phyloP scores from a whole-genome alignment of 768 basidiomycete species.

The Panaeolus papilionaceus region DNA sequence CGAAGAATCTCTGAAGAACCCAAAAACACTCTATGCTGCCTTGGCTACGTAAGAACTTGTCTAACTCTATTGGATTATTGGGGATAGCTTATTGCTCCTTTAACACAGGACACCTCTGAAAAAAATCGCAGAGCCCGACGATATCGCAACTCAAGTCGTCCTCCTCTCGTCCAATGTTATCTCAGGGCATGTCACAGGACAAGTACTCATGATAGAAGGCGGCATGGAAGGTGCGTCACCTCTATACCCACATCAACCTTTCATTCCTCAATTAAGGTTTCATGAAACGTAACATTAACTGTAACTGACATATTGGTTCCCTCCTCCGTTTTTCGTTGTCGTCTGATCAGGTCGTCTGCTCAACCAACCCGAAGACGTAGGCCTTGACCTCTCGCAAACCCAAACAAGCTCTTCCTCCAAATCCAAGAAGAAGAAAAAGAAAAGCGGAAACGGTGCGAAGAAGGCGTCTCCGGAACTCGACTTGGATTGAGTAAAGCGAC shows the following conservation, averaged over 20 bases:
- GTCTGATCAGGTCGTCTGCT: constrained; percentile 36
- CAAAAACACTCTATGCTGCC: constrained; percentile 57
- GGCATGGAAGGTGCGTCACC: constrained; percentile 75
- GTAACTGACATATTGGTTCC: background rate
- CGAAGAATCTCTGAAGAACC: constrained; percentile 60
- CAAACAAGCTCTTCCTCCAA: background rate
- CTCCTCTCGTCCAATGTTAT: constrained; percentile 63
- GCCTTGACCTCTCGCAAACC: background rate
- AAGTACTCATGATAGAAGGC: constrained; percentile 74
- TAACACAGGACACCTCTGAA: constrained; percentile 65
- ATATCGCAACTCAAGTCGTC: constrained; percentile 71
- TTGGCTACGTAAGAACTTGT: constrained; percentile 65
- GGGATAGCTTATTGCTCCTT: background rate
- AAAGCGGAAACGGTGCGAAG: background rate
- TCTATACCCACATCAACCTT: background rate
- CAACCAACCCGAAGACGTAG: constrained; percentile 32
- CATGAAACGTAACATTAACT: background rate
- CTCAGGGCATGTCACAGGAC: constrained; percentile 76
- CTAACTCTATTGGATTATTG: background rate
- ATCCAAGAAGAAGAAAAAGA: constrained; percentile 10
- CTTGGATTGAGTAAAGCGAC: background rate
- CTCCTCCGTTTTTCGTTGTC: constrained; percentile 11
- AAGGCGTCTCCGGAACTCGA: constrained; percentile 2
- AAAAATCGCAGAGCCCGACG: constrained; percentile 66
- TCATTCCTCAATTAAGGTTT: background rate